These are phyloP conservation scores for Cytospora schulzeri DNA, from an alignment of 2,329 filamentous ascomycete genomes.

Conservation along the genomic window DNA sequence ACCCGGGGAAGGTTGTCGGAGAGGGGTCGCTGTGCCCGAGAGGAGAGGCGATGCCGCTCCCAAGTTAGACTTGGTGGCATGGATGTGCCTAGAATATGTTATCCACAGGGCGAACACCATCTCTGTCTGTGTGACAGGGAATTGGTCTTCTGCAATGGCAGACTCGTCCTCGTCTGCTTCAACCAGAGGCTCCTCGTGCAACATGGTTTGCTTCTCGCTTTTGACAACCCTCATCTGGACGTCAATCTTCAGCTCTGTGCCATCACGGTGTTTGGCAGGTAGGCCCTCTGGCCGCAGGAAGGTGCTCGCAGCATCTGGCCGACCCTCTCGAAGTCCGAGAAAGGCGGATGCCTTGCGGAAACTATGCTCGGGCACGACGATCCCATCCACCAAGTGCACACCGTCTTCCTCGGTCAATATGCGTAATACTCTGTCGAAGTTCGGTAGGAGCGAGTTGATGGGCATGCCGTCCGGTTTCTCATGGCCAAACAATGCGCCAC, in stretches of 20 bases:
- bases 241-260: slow-evolving; percentile 89
- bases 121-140: slow-evolving; percentile 63
- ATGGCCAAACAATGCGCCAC: slow-evolving; percentile 87
- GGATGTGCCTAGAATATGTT: slow-evolving; percentile 91
- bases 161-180: slow-evolving; percentile 61
- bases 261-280: slow-evolving; percentile 84
- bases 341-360: slow-evolving; percentile 88
- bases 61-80: slow-evolving; percentile 66
- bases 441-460: slow-evolving; percentile 80
- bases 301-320: slow-evolving; percentile 73
- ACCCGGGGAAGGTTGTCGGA: slow-evolving; percentile 77
- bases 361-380: slow-evolving; percentile 93
- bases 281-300: slow-evolving; percentile 86
- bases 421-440: slow-evolving; percentile 80
- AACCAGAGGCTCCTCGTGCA: slow-evolving; percentile 65
- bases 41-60: slow-evolving; percentile 65
- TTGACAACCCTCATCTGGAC: slow-evolving; percentile 96
- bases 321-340: slow-evolving; percentile 80
- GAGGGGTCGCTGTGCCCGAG: slow-evolving; percentile 69
- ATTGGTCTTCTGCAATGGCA: slow-evolving; percentile 44
- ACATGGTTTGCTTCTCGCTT: slow-evolving; percentile 70
- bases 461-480: slow-evolving; percentile 78
- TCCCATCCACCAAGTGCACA: slow-evolving; percentile 82
- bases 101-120: slow-evolving; percentile 96
- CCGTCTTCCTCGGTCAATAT: slow-evolving; percentile 86